Percentiles rank a stretch among this genome's conserved stretches.
phyloP scores from a whole-genome alignment of 2,329 filamentous ascomycete species.

The Exserohilum turcica region DNA sequence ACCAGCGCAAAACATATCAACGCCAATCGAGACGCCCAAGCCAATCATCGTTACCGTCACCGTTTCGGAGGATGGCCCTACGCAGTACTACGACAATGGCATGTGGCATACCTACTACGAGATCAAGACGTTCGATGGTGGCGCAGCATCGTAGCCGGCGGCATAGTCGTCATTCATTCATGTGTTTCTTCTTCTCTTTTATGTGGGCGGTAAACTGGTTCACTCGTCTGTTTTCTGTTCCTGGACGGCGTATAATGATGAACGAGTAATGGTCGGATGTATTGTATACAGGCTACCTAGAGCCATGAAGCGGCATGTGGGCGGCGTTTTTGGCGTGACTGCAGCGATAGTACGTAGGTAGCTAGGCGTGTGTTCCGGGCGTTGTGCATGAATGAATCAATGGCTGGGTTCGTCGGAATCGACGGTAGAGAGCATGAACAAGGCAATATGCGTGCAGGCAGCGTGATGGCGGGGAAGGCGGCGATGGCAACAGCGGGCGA shows the following conservation, averaged over 20 bases:
- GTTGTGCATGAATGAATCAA: too few relatives aligned
- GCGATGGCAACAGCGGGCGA: not conserved
- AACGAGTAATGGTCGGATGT: conserved; percentile 13
- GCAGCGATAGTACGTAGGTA: conserved; percentile 2
- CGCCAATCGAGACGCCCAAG: conserved; percentile 23
- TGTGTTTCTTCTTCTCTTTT: not conserved
- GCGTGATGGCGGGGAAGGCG: not conserved
- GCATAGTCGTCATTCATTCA: not conserved
- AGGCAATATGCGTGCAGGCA: too few relatives aligned
- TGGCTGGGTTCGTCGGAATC: not conserved
- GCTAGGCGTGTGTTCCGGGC: too few relatives aligned
- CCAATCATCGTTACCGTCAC: conserved; percentile 40
- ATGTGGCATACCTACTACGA: conserved; percentile 53
- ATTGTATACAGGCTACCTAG: not conserved
- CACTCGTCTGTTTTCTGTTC: conserved; percentile 9
- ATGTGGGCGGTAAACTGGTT: conserved; percentile 7
- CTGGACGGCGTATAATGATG: conserved; percentile 9
- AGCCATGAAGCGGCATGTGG: conserved; percentile 16
- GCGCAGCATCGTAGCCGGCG: not conserved
- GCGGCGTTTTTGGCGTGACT: conserved; percentile 17
- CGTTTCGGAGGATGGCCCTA: conserved; percentile 34
- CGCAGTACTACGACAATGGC: conserved; percentile 53
- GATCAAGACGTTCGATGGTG: conserved; percentile 40
- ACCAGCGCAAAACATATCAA: conserved; percentile 15
- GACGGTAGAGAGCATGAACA: not conserved